These are phyloP conservation scores for Arxiozyma bovina DNA, from an alignment of 1,139 yeast genomes.

Conservation along the genomic window DNA sequence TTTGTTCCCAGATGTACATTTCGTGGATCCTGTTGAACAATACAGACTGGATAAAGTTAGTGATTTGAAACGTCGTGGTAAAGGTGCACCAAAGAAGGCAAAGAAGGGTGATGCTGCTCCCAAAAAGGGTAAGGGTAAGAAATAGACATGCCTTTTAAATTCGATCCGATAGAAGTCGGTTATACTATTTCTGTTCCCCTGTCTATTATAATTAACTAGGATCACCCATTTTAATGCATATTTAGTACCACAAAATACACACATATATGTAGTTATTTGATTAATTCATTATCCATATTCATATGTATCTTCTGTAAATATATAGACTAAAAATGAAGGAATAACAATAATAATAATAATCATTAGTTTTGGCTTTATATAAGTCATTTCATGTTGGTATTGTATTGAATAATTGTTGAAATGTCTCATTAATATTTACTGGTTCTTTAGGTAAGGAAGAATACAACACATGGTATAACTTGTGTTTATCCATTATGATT, in stretches of 20 bases:
- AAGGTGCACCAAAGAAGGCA: conserved; percentile 86
- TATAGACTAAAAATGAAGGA: neutral
- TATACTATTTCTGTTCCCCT: neutral
- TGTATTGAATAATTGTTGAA: conserved; percentile 7
- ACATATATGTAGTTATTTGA: conserved; percentile 2
- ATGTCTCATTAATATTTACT: conserved; percentile 25
- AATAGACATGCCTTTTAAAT: neutral
- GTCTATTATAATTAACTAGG: neutral
- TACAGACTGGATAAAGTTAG: conserved; percentile 58
- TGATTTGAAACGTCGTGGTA: conserved; percentile 74
- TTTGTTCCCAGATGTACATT: conserved; percentile 48
- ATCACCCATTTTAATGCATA: neutral
- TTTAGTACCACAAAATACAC: neutral
- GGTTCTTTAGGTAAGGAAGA: conserved; percentile 41
- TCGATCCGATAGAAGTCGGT: too few species aligned
- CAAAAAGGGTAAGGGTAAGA: conserved; percentile 26
- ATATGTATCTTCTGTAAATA: neutral
- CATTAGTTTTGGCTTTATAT: neutral
- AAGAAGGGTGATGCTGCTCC: conserved; percentile 33
- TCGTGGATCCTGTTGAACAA: conserved; percentile 66
- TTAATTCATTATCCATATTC: neutral
- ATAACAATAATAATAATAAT: neutral
- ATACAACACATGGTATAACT: conserved; percentile 41
- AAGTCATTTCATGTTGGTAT: conserved; percentile 2
- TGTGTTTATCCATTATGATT: conserved; percentile 39